A percentile compares a stretch with the other conserved stretches of the same genome.
These are phyloP conservation scores for Moesziomyces parantarcticus DNA, from an alignment of 1,284 basidiomycete species.

Conservation along the genomic window DNA sequence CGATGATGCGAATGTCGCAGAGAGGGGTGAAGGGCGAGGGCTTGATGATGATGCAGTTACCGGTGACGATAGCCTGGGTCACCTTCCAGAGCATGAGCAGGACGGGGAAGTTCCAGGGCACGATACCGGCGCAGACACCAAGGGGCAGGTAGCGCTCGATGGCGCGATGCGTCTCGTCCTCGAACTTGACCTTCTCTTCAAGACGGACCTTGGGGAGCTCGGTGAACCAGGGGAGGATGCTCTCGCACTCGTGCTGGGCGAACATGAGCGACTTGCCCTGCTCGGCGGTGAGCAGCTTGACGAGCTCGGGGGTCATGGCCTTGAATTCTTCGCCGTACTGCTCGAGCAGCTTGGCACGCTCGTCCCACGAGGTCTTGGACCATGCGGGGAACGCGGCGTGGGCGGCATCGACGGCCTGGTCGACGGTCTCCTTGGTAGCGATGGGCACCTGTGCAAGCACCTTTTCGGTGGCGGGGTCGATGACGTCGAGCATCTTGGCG, in stretches of 20 bases:
- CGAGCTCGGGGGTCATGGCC: slow-evolving; percentile 25
- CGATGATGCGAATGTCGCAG: slow-evolving; percentile 43
- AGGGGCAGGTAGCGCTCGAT: slow-evolving; percentile 35
- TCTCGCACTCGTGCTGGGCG: slow-evolving; percentile 25
- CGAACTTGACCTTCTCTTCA: slow-evolving; percentile 33
- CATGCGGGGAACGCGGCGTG: slow-evolving; percentile 36
- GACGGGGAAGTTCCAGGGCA: slow-evolving; percentile 52
- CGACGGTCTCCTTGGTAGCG: slow-evolving; percentile 24
- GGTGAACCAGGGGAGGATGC: slow-evolving; percentile 38
- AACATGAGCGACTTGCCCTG: slow-evolving; percentile 36
- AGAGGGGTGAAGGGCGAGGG: slow-evolving; percentile 52
- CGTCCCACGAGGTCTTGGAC: slow-evolving; percentile 37
- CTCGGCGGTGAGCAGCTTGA: slow-evolving; percentile 43
- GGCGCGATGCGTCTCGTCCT: slow-evolving; percentile 21
- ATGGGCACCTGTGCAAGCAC: slow-evolving; percentile 41
- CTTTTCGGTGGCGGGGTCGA: slow-evolving; percentile 50
- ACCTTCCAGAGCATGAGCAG: slow-evolving; percentile 50
- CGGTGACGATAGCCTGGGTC: slow-evolving; percentile 36
- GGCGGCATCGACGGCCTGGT: slow-evolving; percentile 44
- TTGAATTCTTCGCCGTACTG: slow-evolving; percentile 38
- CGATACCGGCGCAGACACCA: slow-evolving; percentile 45
- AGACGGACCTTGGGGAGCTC: slow-evolving; percentile 26
- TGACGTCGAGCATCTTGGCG: slow-evolving; percentile 40
- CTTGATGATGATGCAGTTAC: slow-evolving; percentile 54
- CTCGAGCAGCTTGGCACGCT: slow-evolving; percentile 34